These are phyloP conservation scores for Luvunga scandens DNA, from an alignment of 345 rosid genomes.

Conservation along the genomic window DNA sequence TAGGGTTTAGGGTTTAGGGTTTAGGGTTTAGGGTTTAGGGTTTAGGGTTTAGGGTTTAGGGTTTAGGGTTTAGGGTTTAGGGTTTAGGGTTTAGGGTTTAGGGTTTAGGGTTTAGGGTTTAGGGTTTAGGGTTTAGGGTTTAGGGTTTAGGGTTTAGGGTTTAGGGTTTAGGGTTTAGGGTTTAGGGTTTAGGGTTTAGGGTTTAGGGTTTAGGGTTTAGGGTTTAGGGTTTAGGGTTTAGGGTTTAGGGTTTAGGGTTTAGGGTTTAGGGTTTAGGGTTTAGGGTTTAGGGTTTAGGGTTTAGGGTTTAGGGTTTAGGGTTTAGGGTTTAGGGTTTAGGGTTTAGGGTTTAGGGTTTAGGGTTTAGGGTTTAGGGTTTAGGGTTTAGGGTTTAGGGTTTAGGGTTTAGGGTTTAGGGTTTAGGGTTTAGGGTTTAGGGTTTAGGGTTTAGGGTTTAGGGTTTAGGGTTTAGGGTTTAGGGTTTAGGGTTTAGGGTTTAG, in stretches of 20 bases:
- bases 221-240: conserved; percentile 1
- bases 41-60: conserved; percentile 16
- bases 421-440: conserved; percentile 2
- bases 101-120: conserved; percentile 3
- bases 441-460: not conserved
- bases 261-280: not conserved
- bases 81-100: not conserved
- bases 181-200: conserved; percentile 15
- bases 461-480: conserved; percentile 6
- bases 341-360: conserved; percentile 14
- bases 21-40: conserved; percentile 14
- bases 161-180: conserved; percentile 3
- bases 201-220: conserved; percentile 14
- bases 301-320: conserved; percentile 11
- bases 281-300: not conserved
- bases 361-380: conserved; percentile 15
- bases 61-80: not conserved
- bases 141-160: conserved; percentile 3
- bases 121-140: not conserved
- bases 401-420: not conserved
- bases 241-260: not conserved
- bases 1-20: conserved; percentile 17
- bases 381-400: conserved; percentile 5
- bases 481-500: conserved; percentile 5
- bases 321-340: conserved; percentile 1